Evolutionary conservation across 2,329 filamentous ascomycete species (phyloP).

Genomic region (Diaporthe nobilis): DNA sequence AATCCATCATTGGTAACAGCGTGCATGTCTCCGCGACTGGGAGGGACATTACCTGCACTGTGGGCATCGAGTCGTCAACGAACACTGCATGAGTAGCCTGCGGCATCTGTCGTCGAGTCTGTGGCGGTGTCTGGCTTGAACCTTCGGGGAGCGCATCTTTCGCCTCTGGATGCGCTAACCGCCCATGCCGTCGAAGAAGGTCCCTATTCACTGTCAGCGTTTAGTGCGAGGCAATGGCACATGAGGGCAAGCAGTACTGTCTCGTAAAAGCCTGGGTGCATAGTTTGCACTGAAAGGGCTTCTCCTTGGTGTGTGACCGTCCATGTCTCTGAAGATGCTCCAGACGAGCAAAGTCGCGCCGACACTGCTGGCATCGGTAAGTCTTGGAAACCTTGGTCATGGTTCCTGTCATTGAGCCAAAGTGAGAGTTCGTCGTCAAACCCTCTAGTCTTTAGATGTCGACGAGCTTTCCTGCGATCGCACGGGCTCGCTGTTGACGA

Average conservation of each 20-base stretch:
- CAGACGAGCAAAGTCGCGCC: not conserved
- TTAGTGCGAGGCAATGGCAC: not conserved
- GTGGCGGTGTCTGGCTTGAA: not conserved
- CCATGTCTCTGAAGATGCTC: too few species aligned
- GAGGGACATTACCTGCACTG: not conserved
- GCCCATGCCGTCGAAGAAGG: not conserved
- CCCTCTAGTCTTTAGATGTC: not conserved
- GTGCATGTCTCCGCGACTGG: not conserved
- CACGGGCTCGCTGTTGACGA: not conserved
- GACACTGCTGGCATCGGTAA: slow-evolving; percentile 9
- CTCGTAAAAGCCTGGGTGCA: not conserved
- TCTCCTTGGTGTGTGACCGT: too few species aligned
- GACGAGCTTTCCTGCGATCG: not conserved
- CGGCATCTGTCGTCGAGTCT: not conserved
- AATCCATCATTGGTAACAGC: not conserved
- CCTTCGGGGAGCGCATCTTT: not conserved
- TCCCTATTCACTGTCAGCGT: not conserved
- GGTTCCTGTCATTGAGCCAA: not conserved
- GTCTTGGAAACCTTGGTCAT: not conserved
- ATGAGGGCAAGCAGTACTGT: not conserved
- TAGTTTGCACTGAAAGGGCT: not conserved
- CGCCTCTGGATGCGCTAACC: not conserved
- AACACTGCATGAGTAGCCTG: not conserved
- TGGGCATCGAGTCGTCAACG: not conserved
- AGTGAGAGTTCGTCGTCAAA: not conserved